phyloP scores from a whole-genome alignment of 2,329 filamentous ascomycete genomes.

The Aureobasidium vineae region DNA sequence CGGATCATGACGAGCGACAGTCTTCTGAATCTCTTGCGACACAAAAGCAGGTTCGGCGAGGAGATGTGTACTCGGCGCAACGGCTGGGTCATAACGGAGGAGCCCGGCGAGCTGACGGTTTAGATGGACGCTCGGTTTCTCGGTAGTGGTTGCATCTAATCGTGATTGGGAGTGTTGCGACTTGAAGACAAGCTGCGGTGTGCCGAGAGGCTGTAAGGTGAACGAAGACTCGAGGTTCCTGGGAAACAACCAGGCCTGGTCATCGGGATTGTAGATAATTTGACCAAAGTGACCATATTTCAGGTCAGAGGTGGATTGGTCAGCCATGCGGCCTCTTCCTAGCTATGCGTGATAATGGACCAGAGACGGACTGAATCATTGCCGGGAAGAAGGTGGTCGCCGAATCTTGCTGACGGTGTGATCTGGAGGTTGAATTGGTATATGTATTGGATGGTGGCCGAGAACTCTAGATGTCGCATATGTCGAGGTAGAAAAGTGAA shows the following conservation, averaged over 20 bases:
- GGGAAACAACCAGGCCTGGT: conserved; percentile 52
- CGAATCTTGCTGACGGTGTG: background rate
- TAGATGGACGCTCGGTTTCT: conserved; percentile 24
- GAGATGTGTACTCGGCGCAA: background rate
- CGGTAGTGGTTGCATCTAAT: conserved; percentile 25
- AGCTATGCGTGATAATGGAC: conserved; percentile 16
- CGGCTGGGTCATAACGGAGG: background rate
- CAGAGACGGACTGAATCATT: conserved; percentile 27
- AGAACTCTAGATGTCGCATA: background rate
- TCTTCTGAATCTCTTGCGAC: conserved; percentile 38
- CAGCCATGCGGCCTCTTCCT: conserved; percentile 56
- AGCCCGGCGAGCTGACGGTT: conserved; percentile 15
- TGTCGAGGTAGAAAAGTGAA: background rate
- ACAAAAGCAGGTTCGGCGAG: conserved; percentile 28
- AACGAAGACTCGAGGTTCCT: conserved; percentile 34
- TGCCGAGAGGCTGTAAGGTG: conserved; percentile 34
- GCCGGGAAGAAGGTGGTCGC: conserved; percentile 13
- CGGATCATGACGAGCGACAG: conserved; percentile 42
- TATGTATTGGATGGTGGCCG: background rate
- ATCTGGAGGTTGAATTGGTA: background rate
- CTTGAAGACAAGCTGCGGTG: conserved; percentile 7
- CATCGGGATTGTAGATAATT: conserved; percentile 50
- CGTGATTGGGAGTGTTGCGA: background rate
- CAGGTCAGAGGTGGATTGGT: conserved; percentile 50
- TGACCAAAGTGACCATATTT: conserved; percentile 56